Percentiles rank a stretch among this genome's conserved stretches.
Evolutionary conservation across 805 yeast genomes (phyloP).

Genomic region (Kodamaea leandrae): DNA sequence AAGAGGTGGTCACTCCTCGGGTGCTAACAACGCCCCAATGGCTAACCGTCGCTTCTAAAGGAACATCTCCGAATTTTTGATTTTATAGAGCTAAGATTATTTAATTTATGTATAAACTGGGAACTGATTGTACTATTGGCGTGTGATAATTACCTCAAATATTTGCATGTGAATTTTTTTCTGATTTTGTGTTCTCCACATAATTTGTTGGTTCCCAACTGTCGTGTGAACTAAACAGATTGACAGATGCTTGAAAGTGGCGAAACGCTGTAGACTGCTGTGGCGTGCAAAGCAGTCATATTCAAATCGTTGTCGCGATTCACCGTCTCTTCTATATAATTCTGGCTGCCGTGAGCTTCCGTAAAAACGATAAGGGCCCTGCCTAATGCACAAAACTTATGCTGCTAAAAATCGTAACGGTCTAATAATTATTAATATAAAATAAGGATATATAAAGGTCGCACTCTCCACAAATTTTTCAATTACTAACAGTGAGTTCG

Average conservation of each 20-base stretch:
- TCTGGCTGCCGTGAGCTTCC: too few relatives aligned
- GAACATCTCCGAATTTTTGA: neutral
- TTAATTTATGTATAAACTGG: neutral
- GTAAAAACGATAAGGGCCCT: too few relatives aligned
- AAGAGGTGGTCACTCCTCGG: slow-evolving; percentile 44
- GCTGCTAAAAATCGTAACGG: too few relatives aligned
- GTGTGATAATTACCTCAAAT: slow-evolving; percentile 5
- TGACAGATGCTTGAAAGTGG: too few relatives aligned
- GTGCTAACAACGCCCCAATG: slow-evolving; percentile 50
- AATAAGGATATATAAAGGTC: neutral
- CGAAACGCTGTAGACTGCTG: too few relatives aligned
- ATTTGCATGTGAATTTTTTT: slow-evolving; percentile 2
- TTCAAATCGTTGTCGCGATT: too few relatives aligned
- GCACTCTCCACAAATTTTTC: neutral
- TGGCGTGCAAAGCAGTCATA: too few relatives aligned
- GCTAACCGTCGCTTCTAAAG: slow-evolving; percentile 42
- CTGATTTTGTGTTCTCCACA: neutral
- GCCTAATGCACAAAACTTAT: too few relatives aligned
- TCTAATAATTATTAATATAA: too few relatives aligned
- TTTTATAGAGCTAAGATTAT: slow-evolving; percentile 3
- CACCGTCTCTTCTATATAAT: too few relatives aligned
- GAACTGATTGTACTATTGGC: too few relatives aligned
- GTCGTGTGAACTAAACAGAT: neutral
- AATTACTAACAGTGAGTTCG: neutral
- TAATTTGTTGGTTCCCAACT: neutral